A percentile compares a stretch with the other conserved stretches of the same genome.
Conservation (phyloP, 768 basidiomycete genomes). For the Hortiboletus flavorubellus region DNA sequence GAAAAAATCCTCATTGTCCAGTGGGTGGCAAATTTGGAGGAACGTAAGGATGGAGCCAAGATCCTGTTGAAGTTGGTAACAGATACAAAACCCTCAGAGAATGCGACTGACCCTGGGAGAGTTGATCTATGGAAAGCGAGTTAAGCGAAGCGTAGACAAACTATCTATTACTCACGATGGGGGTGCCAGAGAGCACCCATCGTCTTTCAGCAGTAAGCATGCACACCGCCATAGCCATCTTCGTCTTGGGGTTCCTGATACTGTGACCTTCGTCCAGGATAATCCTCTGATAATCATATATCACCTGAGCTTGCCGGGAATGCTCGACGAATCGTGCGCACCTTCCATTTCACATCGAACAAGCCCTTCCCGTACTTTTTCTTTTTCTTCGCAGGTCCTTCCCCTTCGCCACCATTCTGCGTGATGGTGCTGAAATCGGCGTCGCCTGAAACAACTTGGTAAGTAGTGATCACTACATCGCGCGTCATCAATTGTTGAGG, state of each 20-base stretch:
- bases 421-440: slow-evolving; percentile 25
- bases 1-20: slow-evolving; percentile 82
- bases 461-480: slow-evolving; percentile 84
- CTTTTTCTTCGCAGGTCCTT: slow-evolving; percentile 45
- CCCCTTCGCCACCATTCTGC: slow-evolving; percentile 13
- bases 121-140: slow-evolving; percentile 54
- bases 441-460: slow-evolving; percentile 67
- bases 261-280: slow-evolving; percentile 89
- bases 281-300: slow-evolving; percentile 48
- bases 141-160: not conserved
- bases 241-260: slow-evolving; percentile 83
- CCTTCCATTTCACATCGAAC: slow-evolving; percentile 82
- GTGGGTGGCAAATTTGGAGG: slow-evolving; percentile 77
- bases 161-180: slow-evolving; percentile 60
- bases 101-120: slow-evolving; percentile 54
- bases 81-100: not conserved
- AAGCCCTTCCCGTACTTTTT: slow-evolving; percentile 57
- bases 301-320: not conserved
- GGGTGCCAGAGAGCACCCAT: slow-evolving; percentile 83
- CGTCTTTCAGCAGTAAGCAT: slow-evolving; percentile 65
- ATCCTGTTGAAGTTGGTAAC: slow-evolving; percentile 48
- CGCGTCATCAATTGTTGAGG: slow-evolving; percentile 58
- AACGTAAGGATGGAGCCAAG: slow-evolving; percentile 85
- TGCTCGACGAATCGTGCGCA: slow-evolving; percentile 20
- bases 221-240: slow-evolving; percentile 71